A percentile compares a stretch with the other conserved stretches of the same genome.
These are phyloP conservation scores for Catharanthus roseus DNA, from an alignment of 257 asterid genomes.

Conservation along the genomic window DNA sequence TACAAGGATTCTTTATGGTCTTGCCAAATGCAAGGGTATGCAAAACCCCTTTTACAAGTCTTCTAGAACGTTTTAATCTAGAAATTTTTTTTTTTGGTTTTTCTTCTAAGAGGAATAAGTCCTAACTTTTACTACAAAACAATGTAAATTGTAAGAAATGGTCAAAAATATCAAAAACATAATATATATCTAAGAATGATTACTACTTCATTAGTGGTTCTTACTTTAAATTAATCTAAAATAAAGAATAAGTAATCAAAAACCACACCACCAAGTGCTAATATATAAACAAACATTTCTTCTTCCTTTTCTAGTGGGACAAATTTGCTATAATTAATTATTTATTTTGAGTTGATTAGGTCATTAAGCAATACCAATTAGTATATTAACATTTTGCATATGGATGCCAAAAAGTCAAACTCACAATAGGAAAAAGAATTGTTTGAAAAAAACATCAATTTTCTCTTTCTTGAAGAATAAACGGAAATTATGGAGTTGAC, in stretches of 20 bases:
- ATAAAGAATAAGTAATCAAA: neutral
- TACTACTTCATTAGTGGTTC: neutral
- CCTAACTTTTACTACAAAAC: neutral
- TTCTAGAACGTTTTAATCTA: neutral
- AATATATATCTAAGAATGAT: neutral
- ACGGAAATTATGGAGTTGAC: slow-evolving; percentile 13
- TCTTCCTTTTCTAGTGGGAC: neutral
- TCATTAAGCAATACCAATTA: neutral
- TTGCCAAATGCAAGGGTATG: too few relatives aligned
- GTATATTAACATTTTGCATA: neutral
- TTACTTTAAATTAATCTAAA: neutral
- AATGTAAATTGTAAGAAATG: neutral
- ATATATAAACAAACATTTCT: neutral
- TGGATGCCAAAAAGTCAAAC: slow-evolving; percentile 15
- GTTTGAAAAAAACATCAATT: neutral
- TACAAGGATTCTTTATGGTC: too few relatives aligned
- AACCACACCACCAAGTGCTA: neutral
- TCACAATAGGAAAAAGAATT: neutral
- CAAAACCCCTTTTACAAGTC: neutral
- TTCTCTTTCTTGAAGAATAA: neutral
- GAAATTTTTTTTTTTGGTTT: neutral
- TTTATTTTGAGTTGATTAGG: neutral
- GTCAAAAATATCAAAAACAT: neutral
- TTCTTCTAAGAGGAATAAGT: neutral
- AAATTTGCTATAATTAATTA: neutral